Conservation (phyloP, 768 basidiomycete species). For the Amanita molliuscula region DNA sequence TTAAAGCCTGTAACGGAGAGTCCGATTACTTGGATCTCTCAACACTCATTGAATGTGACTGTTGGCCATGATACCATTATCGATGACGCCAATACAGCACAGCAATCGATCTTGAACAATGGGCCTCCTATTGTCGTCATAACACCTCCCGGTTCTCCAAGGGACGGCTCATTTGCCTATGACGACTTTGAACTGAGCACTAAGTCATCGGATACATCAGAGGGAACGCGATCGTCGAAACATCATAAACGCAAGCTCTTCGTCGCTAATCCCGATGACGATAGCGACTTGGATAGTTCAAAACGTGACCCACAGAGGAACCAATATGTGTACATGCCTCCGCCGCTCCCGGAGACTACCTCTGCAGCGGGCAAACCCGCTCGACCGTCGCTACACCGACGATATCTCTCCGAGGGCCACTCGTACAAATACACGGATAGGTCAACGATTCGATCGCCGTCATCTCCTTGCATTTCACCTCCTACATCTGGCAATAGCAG, state of each 20-base stretch:
- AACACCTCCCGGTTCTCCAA: slow-evolving; percentile 19
- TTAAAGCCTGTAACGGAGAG: background rate
- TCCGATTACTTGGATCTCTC: background rate
- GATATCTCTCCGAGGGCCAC: background rate
- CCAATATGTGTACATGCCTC: slow-evolving; percentile 17
- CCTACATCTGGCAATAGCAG: background rate
- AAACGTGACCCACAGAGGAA: background rate
- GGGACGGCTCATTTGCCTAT: background rate
- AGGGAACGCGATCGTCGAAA: slow-evolving; percentile 5
- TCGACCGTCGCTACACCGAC: background rate
- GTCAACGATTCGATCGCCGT: background rate
- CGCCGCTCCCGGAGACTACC: slow-evolving; percentile 16
- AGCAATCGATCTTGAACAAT: background rate
- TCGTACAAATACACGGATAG: background rate
- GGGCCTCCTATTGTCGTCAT: slow-evolving; percentile 25
- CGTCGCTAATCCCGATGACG: slow-evolving; percentile 9
- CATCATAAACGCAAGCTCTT: slow-evolving; percentile 6
- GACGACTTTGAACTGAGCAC: slow-evolving; percentile 8
- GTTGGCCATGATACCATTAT: slow-evolving; percentile 1
- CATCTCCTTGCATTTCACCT: background rate
- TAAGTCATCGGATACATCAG: slow-evolving; percentile 10
- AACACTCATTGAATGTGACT: background rate
- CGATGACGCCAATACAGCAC: background rate
- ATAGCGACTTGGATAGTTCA: background rate
- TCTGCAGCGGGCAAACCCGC: background rate